Conservation (phyloP, 139 green algal species). For the Tetraselmis striata region DNA sequence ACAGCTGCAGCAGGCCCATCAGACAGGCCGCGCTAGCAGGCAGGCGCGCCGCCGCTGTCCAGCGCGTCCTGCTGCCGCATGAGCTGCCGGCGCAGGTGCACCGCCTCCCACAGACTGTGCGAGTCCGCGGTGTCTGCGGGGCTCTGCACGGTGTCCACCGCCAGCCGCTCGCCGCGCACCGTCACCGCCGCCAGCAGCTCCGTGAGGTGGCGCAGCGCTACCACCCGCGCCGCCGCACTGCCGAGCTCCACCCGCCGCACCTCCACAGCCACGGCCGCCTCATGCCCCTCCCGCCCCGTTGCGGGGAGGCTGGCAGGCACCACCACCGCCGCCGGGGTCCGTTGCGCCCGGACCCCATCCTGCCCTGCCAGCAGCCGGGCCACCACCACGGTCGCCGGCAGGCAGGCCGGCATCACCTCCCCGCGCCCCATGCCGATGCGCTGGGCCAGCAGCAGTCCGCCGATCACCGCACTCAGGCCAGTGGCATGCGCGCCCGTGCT, state of each 20-base stretch:
- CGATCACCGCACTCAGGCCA: too few relatives aligned
- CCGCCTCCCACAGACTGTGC: not conserved
- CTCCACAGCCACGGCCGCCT: not conserved
- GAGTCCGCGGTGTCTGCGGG: not conserved
- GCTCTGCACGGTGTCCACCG: not conserved
- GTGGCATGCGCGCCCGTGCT: not conserved
- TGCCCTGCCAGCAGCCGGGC: not conserved
- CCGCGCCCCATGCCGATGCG: not conserved
- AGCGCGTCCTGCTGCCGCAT: too few relatives aligned
- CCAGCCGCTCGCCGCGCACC: not conserved
- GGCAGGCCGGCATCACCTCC: not conserved
- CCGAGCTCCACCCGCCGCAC: not conserved
- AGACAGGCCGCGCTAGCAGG: too few relatives aligned
- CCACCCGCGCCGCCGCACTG: too few relatives aligned
- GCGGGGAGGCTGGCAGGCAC: not conserved
- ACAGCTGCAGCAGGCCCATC: too few relatives aligned
- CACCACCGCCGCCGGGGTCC: not conserved
- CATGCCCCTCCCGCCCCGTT: not conserved
- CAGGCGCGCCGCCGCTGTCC: too few relatives aligned
- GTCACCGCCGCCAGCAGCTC: not conserved
- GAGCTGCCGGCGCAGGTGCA: not conserved
- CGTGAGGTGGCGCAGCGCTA: not conserved
- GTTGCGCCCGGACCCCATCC: too few relatives aligned
- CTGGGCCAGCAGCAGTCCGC: not conserved
- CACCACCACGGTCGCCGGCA: not conserved